phyloP scores from a whole-genome alignment of 192 early-diverging fungal species.

The Cetraspora pellucida region DNA sequence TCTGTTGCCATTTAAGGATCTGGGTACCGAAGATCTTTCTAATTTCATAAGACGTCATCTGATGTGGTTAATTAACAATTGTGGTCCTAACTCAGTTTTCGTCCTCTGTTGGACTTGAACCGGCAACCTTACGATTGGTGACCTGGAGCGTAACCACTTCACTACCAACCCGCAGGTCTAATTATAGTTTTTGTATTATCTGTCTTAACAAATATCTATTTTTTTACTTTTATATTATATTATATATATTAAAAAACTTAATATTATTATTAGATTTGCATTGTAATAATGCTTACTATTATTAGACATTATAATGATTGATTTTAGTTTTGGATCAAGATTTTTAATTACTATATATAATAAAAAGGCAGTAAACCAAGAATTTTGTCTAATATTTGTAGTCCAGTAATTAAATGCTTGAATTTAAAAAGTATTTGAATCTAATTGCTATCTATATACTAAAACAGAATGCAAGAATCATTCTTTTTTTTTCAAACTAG shows the following conservation, averaged over 20 bases:
- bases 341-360: background rate
- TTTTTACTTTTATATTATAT: conserved; percentile 3
- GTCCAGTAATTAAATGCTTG: conserved; percentile 1
- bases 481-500: background rate
- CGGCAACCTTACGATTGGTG: too few relatives aligned
- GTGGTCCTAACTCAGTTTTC: too few relatives aligned
- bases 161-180: too few relatives aligned
- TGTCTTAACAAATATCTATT: background rate
- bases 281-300: background rate
- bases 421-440: background rate
- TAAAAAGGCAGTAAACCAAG: background rate
- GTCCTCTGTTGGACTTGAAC: too few relatives aligned
- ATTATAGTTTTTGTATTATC: background rate
- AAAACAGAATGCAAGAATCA: background rate
- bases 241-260: background rate
- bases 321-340: background rate
- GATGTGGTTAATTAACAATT: too few relatives aligned
- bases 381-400: background rate
- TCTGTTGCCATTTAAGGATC: too few relatives aligned
- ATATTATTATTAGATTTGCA: conserved; percentile 7
- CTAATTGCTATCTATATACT: background rate
- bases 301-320: background rate
- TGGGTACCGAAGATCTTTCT: too few relatives aligned
- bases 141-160: too few relatives aligned
- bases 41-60: too few relatives aligned